Percentiles rank a stretch among this genome's conserved stretches.
Evolutionary conservation across 768 basidiomycete genomes (phyloP).

Genomic region (Pulveroboletus ravenelii): DNA sequence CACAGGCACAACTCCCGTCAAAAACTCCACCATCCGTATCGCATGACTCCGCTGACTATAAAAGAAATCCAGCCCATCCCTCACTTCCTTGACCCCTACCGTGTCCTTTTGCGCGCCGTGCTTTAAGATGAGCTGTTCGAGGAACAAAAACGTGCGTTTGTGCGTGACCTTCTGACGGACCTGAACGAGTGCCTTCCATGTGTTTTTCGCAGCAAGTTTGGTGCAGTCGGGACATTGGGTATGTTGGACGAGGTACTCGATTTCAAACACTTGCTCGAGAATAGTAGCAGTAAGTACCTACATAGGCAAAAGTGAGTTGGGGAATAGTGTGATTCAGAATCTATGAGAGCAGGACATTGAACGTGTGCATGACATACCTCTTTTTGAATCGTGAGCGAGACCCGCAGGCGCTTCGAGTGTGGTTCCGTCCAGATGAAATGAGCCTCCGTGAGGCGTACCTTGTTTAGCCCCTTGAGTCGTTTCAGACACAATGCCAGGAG

Average conservation of each 20-base stretch:
- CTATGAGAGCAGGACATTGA: too few relatives aligned
- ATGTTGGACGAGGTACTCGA: conserved; percentile 92
- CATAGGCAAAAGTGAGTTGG: conserved; percentile 10
- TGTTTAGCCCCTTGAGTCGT: conserved; percentile 89
- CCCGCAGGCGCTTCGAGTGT: conserved; percentile 86
- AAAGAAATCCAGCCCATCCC: conserved; percentile 96
- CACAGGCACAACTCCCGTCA: conserved; percentile 81
- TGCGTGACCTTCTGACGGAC: conserved; percentile 99
- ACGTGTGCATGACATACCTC: conserved; percentile 52
- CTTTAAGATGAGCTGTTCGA: conserved; percentile 96
- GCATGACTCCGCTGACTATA: conserved; percentile 89
- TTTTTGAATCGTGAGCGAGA: conserved; percentile 97
- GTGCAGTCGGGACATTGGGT: conserved; percentile 95
- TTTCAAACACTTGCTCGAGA: conserved; percentile 95
- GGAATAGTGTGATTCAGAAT: background rate
- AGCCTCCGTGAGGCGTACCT: conserved; percentile 95
- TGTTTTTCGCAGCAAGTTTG: conserved; percentile 94
- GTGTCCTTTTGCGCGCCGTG: conserved; percentile 97
- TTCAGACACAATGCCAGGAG: conserved; percentile 91
- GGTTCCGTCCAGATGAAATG: conserved; percentile 99
- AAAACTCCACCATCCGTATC: conserved; percentile 94
- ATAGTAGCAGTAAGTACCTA: conserved; percentile 92
- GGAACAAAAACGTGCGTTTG: conserved; percentile 95
- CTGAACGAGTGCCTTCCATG: conserved; percentile 97
- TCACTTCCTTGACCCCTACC: conserved; percentile 85